These are phyloP conservation scores for Salix udensis DNA, from an alignment of 345 rosid genomes.

Conservation along the genomic window DNA sequence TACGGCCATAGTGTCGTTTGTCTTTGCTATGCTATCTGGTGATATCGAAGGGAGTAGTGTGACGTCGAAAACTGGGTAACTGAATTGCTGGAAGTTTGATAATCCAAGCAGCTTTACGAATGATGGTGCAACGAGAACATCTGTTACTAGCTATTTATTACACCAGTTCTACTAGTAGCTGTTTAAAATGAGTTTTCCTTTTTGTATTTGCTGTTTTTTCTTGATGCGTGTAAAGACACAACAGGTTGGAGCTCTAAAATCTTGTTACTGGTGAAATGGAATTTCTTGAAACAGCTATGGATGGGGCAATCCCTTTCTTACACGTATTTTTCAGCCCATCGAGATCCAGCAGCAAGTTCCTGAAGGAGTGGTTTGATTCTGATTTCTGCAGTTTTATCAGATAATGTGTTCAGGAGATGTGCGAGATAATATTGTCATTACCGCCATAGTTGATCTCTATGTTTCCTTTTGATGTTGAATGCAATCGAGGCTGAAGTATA, in stretches of 20 bases:
- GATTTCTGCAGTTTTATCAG: background rate
- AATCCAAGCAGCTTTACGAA: slow-evolving; percentile 36
- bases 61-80: slow-evolving; percentile 45
- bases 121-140: slow-evolving; percentile 19
- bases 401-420: background rate
- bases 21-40: slow-evolving; percentile 60
- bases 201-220: background rate
- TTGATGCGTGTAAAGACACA: background rate
- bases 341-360: background rate
- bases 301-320: background rate
- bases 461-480: background rate
- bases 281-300: background rate
- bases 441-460: background rate
- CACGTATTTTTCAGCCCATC: background rate
- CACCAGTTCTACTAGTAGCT: too few species aligned
- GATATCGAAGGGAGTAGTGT: slow-evolving; percentile 55
- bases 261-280: background rate
- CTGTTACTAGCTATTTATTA: background rate
- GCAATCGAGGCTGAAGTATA: background rate
- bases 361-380: background rate
- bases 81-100: slow-evolving; percentile 51
- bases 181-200: background rate
- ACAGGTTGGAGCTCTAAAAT: background rate
- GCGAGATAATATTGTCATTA: background rate
- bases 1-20: slow-evolving; percentile 63